Evolutionary conservation across 805 yeast genomes (phyloP), one percentile per base, ranked within the genome.

Genomic region (Maudiozyma barnettii): DNA sequence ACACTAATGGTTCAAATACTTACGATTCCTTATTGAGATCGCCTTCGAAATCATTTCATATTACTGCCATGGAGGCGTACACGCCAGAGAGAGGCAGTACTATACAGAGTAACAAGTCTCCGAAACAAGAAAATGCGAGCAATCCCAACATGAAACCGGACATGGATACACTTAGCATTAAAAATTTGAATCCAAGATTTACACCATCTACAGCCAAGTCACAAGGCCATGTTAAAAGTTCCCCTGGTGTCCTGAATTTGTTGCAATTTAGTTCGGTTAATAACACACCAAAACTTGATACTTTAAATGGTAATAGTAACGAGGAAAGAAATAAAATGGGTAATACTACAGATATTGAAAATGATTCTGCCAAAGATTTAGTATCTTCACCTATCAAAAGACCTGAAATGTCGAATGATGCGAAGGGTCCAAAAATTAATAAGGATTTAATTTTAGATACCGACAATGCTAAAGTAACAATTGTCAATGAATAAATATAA

Each of bases 241-340:
- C 95, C 1, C 98, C 98, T 1, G 96, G 95, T 16, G 77, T 90
- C 49, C 87, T 96, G 97, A 86, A 84, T 61, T 81, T 86, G 67
- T 87, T 90, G 59, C 96, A 89, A 58, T 81, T 90, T 47, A 70
- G 78, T 38, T 76, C 81, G 3, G 64, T 58, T 2, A 63, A 57
- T 38, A 64, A 64, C 43, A 64, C 68, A 3, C 68, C 68, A 10
- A 65, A 64, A 16, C 45, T 68, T 3, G 51, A 56, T 36, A 50
- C 52, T 38, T 52, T 38, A 10, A 51, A 44, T 41, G 41, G 42
- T n/a, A 46, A 35, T 2, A 30, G 44, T 18, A 39, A 39, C 16
- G 41, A 49, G 36, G 54, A 53, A 7, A 31, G 37, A n/a, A n/a
- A 16, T 10, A 44, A 30, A 12, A 26, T 5, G 5, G 26, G 21